Evolutionary conservation across 768 basidiomycete genomes (phyloP).

Genomic region (Rossbeevera mucosa): DNA sequence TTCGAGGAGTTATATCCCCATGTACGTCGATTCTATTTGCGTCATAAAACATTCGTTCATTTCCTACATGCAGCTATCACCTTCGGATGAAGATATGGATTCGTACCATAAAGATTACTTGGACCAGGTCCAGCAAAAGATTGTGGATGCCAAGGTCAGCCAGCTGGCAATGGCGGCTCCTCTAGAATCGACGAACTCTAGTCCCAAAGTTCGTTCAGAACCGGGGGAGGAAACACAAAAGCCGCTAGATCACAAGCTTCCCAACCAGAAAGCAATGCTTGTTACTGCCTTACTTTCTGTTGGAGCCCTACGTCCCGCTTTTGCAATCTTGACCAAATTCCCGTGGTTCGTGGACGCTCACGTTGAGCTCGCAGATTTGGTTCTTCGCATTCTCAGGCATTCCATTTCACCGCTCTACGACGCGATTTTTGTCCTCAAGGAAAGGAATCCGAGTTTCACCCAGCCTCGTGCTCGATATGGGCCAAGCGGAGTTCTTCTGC

Average conservation of each 20-base stretch:
- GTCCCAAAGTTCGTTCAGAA: slow-evolving; percentile 38
- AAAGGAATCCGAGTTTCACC: slow-evolving; percentile 57
- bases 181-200: slow-evolving; percentile 49
- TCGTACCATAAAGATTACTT: slow-evolving; percentile 61
- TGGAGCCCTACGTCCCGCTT: slow-evolving; percentile 74
- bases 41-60: slow-evolving; percentile 5
- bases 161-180: slow-evolving; percentile 84
- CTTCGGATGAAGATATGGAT: slow-evolving; percentile 74
- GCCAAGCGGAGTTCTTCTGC: slow-evolving; percentile 46
- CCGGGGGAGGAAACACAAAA: slow-evolving; percentile 36
- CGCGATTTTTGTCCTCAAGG: slow-evolving; percentile 45
- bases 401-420: slow-evolving; percentile 70
- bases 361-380: slow-evolving; percentile 80
- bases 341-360: slow-evolving; percentile 82
- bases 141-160: slow-evolving; percentile 64
- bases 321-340: slow-evolving; percentile 75
- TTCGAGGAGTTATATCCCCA: slow-evolving; percentile 92
- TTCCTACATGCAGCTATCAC: slow-evolving; percentile 51
- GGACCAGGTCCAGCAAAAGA: slow-evolving; percentile 56
- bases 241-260: slow-evolving; percentile 35
- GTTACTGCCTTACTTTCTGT: slow-evolving; percentile 77
- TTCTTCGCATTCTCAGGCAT: slow-evolving; percentile 68
- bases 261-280: slow-evolving; percentile 79
- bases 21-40: slow-evolving; percentile 42
- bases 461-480: slow-evolving; percentile 64